Evolutionary conservation across 2,329 filamentous ascomycete genomes (phyloP).

Genomic region (Aspergillus sp.): DNA sequence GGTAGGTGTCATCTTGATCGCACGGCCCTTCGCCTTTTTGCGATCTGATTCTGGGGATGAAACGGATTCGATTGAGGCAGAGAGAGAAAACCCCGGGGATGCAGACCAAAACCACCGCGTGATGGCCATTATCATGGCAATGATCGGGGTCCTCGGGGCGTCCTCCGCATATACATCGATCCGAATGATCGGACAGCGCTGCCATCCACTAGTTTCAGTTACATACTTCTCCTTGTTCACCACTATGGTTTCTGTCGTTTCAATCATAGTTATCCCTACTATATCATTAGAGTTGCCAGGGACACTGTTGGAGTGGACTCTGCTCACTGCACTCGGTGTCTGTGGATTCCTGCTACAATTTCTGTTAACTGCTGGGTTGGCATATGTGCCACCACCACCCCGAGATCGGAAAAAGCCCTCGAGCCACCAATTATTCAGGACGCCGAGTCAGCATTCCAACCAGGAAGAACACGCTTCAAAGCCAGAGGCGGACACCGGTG

Average conservation of each 20-base stretch:
- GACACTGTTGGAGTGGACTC: conserved; percentile 60
- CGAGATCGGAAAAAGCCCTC: not conserved
- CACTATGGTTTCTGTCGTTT: conserved; percentile 63
- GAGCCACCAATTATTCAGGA: not conserved
- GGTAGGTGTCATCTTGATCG: conserved; percentile 78
- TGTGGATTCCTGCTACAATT: conserved; percentile 86
- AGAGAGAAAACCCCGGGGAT: conserved; percentile 27
- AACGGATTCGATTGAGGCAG: conserved; percentile 17
- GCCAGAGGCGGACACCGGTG: not conserved
- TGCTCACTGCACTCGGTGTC: conserved; percentile 67
- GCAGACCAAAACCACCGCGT: conserved; percentile 65
- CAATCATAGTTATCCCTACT: conserved; percentile 57
- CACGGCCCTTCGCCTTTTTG: conserved; percentile 56
- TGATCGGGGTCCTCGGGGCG: conserved; percentile 75
- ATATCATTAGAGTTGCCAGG: conserved; percentile 59
- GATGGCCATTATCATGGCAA: conserved; percentile 66
- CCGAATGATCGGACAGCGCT: conserved; percentile 74
- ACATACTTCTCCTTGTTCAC: conserved; percentile 78
- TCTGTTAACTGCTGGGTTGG: conserved; percentile 73
- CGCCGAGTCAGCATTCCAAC: not conserved
- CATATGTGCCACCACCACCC: conserved; percentile 62
- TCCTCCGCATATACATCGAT: conserved; percentile 75
- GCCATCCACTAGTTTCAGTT: conserved; percentile 79
- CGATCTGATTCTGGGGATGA: conserved; percentile 2
- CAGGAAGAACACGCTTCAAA: conserved; percentile 1